Evolutionary conservation across 495 filamentous ascomycete genomes (phyloP), one percentile per base, ranked within the genome.

Genomic region (Aspergillus heteromorphus): DNA sequence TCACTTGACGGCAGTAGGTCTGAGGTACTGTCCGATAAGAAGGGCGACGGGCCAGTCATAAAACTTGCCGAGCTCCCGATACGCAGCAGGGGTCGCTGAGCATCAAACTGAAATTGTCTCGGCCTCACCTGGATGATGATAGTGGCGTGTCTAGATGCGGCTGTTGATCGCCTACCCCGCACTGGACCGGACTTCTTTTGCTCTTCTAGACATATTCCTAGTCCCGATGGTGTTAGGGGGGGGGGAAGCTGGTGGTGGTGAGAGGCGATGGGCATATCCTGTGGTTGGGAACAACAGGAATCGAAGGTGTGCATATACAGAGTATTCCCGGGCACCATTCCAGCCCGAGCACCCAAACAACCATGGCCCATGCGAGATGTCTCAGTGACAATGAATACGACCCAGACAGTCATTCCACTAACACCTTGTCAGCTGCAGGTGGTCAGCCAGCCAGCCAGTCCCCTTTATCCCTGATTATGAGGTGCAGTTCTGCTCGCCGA

Each of bases 111-210:
- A 10, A 14, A 34, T 10, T 2, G 8, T 34, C 31, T 34, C 31
- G 31, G 31, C 31, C 31, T 10, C 5, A 34, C 9, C 8, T 34
- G 31, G 31, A 11, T 34, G 31, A 10, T 34, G 8, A 10, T 34
- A 2, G 31, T 34, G 31, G 31, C n/a, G 34, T 38, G 34, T 38
- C 34, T n/a, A 38, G 34, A 38, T 38, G 34, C 34, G 13, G 34
- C 34, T 38, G 34, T n/a, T n/a, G 34, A 13, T 38, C 34, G 4
- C 34, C n/a, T 50, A 50, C 48, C 48, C 48, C 48, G 48, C 30
- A 50, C 48, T 50, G n/a, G 17, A 13, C 18, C 34, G 19, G 23
- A 30, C 23, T 36, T 50, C 38, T 36, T 38, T 21, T 19, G 18
- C 27, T 10, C 17, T 50, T 50, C 48, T 20, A 50, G 29, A 40